Percentiles rank a stretch among this genome's conserved stretches.
These are phyloP conservation scores for Alnus glutinosa DNA, from an alignment of 306 rosid species.

Conservation along the genomic window DNA sequence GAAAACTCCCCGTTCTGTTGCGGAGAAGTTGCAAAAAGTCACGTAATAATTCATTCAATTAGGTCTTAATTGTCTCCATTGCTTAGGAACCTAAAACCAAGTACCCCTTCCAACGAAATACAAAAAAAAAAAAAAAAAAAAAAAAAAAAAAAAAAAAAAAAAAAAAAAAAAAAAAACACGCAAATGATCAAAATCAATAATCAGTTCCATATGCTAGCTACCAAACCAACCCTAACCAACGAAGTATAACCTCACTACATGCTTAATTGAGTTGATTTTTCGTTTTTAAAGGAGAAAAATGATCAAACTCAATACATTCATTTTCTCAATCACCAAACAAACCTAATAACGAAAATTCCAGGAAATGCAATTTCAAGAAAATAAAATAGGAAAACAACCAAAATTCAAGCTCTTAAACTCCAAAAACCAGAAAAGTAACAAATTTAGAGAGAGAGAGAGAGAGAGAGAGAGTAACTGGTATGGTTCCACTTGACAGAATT, in stretches of 20 bases:
- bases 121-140: background rate
- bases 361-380: background rate
- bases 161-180: too few relatives aligned
- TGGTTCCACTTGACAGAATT: conserved; percentile 97
- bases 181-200: background rate
- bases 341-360: background rate
- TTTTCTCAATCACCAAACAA: too few relatives aligned
- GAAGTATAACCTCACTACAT: too few relatives aligned
- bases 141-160: too few relatives aligned
- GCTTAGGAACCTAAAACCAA: background rate
- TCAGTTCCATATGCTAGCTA: background rate
- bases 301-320: too few relatives aligned
- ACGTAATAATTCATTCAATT: background rate
- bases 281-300: too few relatives aligned
- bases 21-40: background rate
- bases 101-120: background rate
- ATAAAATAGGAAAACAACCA: background rate
- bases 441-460: background rate
- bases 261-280: too few relatives aligned
- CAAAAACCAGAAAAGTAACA: background rate
- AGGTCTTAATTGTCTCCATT: background rate
- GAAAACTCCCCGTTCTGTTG: background rate
- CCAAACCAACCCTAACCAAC: background rate
- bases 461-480: conserved; percentile 63
- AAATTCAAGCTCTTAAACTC: conserved; percentile 15